Conservation (phyloP, 441 rosid genomes). For the Melianthus villosus region DNA sequence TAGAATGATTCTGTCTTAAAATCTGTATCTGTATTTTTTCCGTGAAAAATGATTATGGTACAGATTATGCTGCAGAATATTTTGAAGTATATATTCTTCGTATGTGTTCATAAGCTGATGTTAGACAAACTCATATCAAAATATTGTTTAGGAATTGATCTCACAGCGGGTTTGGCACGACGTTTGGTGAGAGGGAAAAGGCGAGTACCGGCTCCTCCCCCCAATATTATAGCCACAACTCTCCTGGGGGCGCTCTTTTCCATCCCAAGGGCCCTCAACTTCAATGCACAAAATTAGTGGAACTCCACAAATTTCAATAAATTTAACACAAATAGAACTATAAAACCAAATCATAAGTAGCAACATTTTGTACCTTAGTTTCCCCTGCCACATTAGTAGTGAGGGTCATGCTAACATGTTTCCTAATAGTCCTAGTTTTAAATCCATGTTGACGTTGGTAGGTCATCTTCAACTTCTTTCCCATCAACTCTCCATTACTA, state of each 20-base stretch:
- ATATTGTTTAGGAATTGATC: too few relatives aligned
- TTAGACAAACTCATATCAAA: too few relatives aligned
- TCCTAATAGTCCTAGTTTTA: conserved; percentile 2
- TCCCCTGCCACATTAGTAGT: conserved; percentile 19
- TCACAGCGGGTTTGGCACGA: conserved; percentile 94
- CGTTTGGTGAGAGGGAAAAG: conserved; percentile 90
- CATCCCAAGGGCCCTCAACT: conserved; percentile 56
- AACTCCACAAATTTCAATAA: background rate
- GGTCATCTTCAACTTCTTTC: conserved; percentile 31
- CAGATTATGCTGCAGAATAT: too few relatives aligned
- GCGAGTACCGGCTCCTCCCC: conserved; percentile 94
- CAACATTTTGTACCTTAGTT: conserved; percentile 20
- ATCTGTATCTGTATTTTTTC: too few relatives aligned
- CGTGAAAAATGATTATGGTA: too few relatives aligned
- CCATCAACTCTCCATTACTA: conserved; percentile 64
- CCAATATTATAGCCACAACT: conserved; percentile 67
- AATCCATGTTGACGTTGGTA: conserved; percentile 6
- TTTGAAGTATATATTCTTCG: too few relatives aligned
- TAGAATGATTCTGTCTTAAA: too few relatives aligned
- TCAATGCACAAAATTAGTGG: conserved; percentile 5
- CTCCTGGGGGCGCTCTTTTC: conserved; percentile 57
- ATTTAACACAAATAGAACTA: background rate
- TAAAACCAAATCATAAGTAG: background rate
- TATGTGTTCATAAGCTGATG: too few relatives aligned
- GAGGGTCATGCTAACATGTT: conserved; percentile 26